Evolutionary conservation across 2,329 filamentous ascomycete genomes (phyloP), one percentile per base, ranked within the genome.

Genomic region (Exophiala calicioides): DNA sequence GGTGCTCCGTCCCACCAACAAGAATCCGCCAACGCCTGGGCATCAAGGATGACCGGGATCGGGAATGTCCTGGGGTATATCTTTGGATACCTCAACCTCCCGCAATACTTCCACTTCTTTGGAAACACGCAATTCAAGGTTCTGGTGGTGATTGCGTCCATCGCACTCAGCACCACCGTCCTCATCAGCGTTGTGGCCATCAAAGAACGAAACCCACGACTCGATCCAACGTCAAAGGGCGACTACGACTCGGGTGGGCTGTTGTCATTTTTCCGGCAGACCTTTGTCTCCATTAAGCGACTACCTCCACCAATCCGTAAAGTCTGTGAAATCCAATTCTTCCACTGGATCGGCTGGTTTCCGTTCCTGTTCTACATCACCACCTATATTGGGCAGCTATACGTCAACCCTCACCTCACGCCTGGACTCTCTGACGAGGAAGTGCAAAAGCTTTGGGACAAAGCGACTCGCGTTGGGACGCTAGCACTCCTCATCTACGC

Each of bases 331-430:
- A 85, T 90, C 0, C 87, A 93, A 64, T 82, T 91, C 58, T 90
- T 84, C 51, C 88, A 89, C 4, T 97, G 90, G 90, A 84, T 96
- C 46, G 91, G 89, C 41, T 96, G 91, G 81, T 97, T 96, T 61
- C 90, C 90, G 1, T 90, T 95, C 66, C 77, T 97, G 2, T 96
- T 95, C 70, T 97, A 97, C 72, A 89, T 89, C 4, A 95, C 90
- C 1, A 94, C 89, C 13, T 97, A 93, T 66, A 86, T 96, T 58
- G 90, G 88, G 52, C 89, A 95, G 63, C 87, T 97, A 46, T 95
- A 95, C 60, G 86, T 89, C 13, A 85, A 95, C 62, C 89, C 89
- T 0, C 86, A 79, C 58, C 83, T 96, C 40, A 76, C 82, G 56
- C 90, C 89, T 0, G 71, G 91, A 64, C 85, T 95, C 75, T 79